Evolutionary conservation across 1,284 basidiomycete genomes (phyloP).

Genomic region (Pseudozyma thailandica): DNA sequence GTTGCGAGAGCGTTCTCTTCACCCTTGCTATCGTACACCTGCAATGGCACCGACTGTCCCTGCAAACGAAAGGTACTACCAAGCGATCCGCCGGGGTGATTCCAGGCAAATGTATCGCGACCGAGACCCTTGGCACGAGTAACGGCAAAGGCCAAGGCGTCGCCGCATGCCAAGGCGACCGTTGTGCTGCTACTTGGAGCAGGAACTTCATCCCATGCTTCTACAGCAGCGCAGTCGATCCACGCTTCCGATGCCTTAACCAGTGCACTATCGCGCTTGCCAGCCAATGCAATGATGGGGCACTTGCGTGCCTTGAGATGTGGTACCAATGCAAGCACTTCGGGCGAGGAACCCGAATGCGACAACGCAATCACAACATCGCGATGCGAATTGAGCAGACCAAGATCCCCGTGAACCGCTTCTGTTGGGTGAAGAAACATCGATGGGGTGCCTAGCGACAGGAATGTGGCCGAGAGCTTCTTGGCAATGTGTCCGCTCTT

Average conservation of each 20-base stretch:
- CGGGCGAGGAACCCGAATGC: slow-evolving; percentile 68
- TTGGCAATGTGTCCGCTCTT: slow-evolving; percentile 67
- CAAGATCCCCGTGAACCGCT: slow-evolving; percentile 69
- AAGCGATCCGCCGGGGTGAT: no score
- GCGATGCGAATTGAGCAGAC: slow-evolving; percentile 63
- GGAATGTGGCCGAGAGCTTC: slow-evolving; percentile 59
- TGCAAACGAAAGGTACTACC: no score
- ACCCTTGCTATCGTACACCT: no score
- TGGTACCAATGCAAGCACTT: slow-evolving; percentile 67
- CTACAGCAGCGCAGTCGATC: slow-evolving; percentile 63
- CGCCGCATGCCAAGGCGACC: slow-evolving; percentile 68
- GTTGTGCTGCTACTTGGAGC: slow-evolving; percentile 69
- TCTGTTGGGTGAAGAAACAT: slow-evolving; percentile 68
- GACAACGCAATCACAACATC: slow-evolving; percentile 68
- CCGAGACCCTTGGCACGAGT: slow-evolving; percentile 55
- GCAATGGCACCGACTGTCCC: no score
- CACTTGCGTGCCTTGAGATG: slow-evolving; percentile 64
- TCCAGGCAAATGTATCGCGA: slow-evolving; percentile 60
- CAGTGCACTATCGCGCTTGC: slow-evolving; percentile 62
- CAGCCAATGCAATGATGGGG: slow-evolving; percentile 67
- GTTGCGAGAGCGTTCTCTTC: no score
- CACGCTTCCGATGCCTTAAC: slow-evolving; percentile 65
- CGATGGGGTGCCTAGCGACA: slow-evolving; percentile 67
- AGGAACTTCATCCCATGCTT: slow-evolving; percentile 60
- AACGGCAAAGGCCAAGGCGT: slow-evolving; percentile 66